Evolutionary conservation across 192 early-diverging fungal species (phyloP), one percentile per base, ranked within the genome.

Genomic region (Coemansia sp.): DNA sequence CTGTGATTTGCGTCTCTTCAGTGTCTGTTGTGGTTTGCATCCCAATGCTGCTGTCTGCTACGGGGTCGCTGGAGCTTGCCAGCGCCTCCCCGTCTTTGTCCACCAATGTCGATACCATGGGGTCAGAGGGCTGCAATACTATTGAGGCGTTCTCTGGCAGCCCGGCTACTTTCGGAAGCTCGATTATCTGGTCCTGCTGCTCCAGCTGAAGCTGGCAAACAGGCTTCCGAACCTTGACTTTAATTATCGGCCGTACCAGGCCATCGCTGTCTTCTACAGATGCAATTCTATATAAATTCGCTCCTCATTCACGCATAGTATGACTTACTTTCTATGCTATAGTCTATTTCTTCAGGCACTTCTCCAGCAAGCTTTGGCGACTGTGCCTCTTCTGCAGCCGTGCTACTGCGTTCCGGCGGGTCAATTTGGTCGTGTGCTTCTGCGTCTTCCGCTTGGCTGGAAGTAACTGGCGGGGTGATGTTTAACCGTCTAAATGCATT

Each of bases 251-350:
- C 15, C 68, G 69, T 42, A 77, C 67, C 50, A 77, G 16, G 55
- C 73, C 73, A 14, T 63, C 45, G 51, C 47, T 63, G 54, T 77
- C 73, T 31, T 77, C 72, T 75, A 75, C 50, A 53, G 3, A 44
- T 9, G 6, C 15, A 51, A 59, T 14, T 1, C 23, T 26, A 26
- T 26, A 26, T 26, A 26, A 26, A 4, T 26, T 4, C 4, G 23
- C 23, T 26, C 23, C 23, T 26, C 23, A 26, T 4, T 26, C 23
- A 26, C 23, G 23, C 23, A 26, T n/a, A n/a, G n/a, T n/a, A n/a
- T n/a, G n/a, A n/a, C 66, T 65, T 65, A 76, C 72, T 77, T 38
- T 77, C 73, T 20, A 77, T 77, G 33, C 47, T 65, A 57, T 77
- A 77, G 11, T 43, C 63, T 18, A 77, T 59, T 44, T 46, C 55